Percentiles rank a stretch among this genome's conserved stretches.
phyloP scores from a whole-genome alignment of 305 asterid genomes.

The Rubia peregrina region DNA sequence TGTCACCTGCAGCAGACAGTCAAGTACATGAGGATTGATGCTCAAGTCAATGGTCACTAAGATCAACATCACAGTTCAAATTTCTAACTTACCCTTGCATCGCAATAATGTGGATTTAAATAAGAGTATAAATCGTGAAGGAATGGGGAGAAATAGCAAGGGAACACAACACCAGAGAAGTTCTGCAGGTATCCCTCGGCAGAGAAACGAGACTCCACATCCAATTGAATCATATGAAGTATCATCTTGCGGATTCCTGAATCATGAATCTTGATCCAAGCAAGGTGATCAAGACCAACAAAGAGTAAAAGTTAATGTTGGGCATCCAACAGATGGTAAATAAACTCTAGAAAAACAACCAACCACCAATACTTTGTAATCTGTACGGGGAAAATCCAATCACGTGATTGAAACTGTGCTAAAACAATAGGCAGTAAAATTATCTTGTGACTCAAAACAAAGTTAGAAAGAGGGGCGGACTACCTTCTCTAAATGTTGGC shows the following conservation, averaged over 20 bases:
- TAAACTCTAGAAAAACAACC: slow-evolving; percentile 6
- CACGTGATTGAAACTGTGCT: not conserved
- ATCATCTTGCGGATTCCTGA: slow-evolving; percentile 96
- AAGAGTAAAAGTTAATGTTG: slow-evolving; percentile 11
- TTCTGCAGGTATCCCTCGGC: slow-evolving; percentile 91
- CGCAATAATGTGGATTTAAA: slow-evolving; percentile 83
- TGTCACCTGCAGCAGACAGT: slow-evolving; percentile 57
- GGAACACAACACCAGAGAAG: slow-evolving; percentile 78
- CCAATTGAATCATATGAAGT: slow-evolving; percentile 96
- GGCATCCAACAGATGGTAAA: not conserved
- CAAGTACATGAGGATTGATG: slow-evolving; percentile 18
- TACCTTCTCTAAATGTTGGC: slow-evolving; percentile 95
- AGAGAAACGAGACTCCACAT: slow-evolving; percentile 77
- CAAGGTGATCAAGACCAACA: slow-evolving; percentile 19
- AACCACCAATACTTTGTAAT: not conserved
- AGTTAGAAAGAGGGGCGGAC: not conserved
- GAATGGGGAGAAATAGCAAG: slow-evolving; percentile 88
- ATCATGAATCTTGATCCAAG: slow-evolving; percentile 76
- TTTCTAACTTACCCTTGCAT: slow-evolving; percentile 77
- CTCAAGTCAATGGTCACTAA: slow-evolving; percentile 13
- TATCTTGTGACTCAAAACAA: not conserved
- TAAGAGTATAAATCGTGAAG: slow-evolving; percentile 89
- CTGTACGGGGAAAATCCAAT: not conserved
- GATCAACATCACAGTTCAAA: slow-evolving; percentile 15
- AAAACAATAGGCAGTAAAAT: slow-evolving; percentile 3